Conservation (phyloP, 2,329 filamentous ascomycete species). For the Drechslera avenae region DNA sequence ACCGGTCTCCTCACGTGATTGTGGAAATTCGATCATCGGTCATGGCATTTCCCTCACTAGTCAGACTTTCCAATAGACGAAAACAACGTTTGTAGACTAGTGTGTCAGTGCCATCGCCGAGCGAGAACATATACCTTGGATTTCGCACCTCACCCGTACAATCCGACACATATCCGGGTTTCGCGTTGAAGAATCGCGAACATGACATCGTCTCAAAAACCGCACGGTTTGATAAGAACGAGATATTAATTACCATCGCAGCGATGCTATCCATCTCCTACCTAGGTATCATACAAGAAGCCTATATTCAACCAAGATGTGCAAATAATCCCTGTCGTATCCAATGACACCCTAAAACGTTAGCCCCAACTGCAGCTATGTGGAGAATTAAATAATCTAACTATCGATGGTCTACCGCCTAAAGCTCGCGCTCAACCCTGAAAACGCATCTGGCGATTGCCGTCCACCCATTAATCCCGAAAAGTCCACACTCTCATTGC, state of each 20-base stretch:
- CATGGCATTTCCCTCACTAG: no score
- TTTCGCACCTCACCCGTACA: no score
- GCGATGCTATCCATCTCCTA: slow-evolving; percentile 7
- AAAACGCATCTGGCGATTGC: slow-evolving; percentile 81
- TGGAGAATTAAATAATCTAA: background rate
- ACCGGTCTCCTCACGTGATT: no score
- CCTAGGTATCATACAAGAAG: slow-evolving; percentile 16
- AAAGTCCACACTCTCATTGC: slow-evolving; percentile 71
- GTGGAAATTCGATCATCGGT: no score
- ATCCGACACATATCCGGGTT: background rate
- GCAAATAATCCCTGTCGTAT: background rate
- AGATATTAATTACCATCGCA: slow-evolving; percentile 7
- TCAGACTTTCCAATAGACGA: no score
- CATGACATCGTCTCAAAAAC: no score
- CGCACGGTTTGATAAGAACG: background rate
- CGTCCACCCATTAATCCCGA: slow-evolving; percentile 68
- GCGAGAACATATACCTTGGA: no score
- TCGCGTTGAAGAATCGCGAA: no score
- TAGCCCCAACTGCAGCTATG: background rate
- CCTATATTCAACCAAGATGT: background rate
- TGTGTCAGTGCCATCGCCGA: no score
- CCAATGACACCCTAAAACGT: slow-evolving; percentile 1
- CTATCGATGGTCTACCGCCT: slow-evolving; percentile 25
- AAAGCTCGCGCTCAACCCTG: slow-evolving; percentile 68
- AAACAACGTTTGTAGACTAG: no score